Conservation (phyloP, 202 grass and related monocot genomes). For the Setaria italica region DNA sequence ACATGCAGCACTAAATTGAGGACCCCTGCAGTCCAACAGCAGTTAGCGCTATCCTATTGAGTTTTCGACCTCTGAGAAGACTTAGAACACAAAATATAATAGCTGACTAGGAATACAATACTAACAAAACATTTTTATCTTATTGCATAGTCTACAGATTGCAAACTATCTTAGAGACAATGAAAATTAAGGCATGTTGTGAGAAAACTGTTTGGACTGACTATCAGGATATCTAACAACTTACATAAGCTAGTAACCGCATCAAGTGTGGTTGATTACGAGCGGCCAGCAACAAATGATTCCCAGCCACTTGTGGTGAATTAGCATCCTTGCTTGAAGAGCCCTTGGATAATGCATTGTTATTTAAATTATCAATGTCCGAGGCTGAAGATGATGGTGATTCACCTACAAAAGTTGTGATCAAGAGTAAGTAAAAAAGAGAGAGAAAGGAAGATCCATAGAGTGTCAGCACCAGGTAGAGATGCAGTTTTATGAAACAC, state of each 20-base stretch:
- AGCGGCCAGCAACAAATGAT: slow-evolving; percentile 69
- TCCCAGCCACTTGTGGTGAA: slow-evolving; percentile 88
- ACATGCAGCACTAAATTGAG: not conserved
- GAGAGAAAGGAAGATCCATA: slow-evolving; percentile 7
- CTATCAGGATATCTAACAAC: slow-evolving; percentile 39
- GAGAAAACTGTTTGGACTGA: slow-evolving; percentile 32
- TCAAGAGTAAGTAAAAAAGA: slow-evolving; percentile 4
- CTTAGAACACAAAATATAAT: slow-evolving; percentile 14
- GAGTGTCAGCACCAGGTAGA: slow-evolving; percentile 9
- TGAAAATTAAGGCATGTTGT: slow-evolving; percentile 15
- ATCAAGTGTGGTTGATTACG: slow-evolving; percentile 84
- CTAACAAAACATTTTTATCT: slow-evolving; percentile 1
- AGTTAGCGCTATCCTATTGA: slow-evolving; percentile 5
- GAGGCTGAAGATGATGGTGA: slow-evolving; percentile 98
- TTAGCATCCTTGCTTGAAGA: slow-evolving; percentile 83
- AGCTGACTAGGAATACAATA: not conserved
- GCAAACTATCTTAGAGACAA: not conserved
- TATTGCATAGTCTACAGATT: slow-evolving; percentile 25
- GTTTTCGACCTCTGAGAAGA: not conserved
- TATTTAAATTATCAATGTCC: slow-evolving; percentile 97
- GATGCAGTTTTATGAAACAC: slow-evolving; percentile 29
- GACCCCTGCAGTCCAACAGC: not conserved
- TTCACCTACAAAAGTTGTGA: slow-evolving; percentile 75
- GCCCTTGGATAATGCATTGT: slow-evolving; percentile 73
- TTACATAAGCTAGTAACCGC: slow-evolving; percentile 91